A percentile compares a stretch with the other conserved stretches of the same genome.
Evolutionary conservation across 148 eudicot species (phyloP).

Genomic region (Silene uniflora): DNA sequence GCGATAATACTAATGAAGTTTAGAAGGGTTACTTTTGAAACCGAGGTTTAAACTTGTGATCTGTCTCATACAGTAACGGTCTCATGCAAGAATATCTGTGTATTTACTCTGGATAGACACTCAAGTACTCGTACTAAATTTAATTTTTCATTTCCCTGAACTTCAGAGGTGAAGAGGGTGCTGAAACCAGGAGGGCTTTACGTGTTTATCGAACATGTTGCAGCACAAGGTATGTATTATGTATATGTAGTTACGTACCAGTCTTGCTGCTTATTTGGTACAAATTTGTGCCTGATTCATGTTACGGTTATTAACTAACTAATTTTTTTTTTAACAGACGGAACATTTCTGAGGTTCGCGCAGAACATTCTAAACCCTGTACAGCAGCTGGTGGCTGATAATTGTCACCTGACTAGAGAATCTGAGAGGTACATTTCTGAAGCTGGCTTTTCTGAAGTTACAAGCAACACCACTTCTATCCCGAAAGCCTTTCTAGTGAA

Average conservation of each 20-base stretch:
- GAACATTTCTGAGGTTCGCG: conserved; percentile 46
- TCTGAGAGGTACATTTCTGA: conserved; percentile 50
- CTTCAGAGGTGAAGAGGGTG: conserved; percentile 76
- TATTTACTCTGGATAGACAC: neutral
- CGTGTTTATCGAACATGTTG: conserved; percentile 88
- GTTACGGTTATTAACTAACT: neutral
- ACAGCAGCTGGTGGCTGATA: conserved; percentile 67
- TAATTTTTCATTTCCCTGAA: neutral
- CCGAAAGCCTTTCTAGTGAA: conserved; percentile 49
- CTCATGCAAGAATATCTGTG: neutral
- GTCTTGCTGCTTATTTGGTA: neutral
- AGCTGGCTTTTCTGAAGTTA: conserved; percentile 70
- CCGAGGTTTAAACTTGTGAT: too few species aligned
- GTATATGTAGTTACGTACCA: neutral
- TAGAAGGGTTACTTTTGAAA: neutral
- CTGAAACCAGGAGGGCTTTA: conserved; percentile 81
- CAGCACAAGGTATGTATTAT: conserved; percentile 54
- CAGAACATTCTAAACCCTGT: conserved; percentile 72
- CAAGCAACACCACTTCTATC: conserved; percentile 35
- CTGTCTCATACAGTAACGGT: neutral
- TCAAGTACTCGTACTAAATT: neutral
- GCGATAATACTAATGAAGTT: too few species aligned
- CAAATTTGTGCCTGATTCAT: neutral
- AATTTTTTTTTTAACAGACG: conserved; percentile 40
- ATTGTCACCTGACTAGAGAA: conserved; percentile 78